Percentiles rank a stretch among this genome's conserved stretches.
These are phyloP conservation scores for Ascochyta rabiei DNA, from an alignment of 2,329 filamentous ascomycete genomes.

Conservation along the genomic window DNA sequence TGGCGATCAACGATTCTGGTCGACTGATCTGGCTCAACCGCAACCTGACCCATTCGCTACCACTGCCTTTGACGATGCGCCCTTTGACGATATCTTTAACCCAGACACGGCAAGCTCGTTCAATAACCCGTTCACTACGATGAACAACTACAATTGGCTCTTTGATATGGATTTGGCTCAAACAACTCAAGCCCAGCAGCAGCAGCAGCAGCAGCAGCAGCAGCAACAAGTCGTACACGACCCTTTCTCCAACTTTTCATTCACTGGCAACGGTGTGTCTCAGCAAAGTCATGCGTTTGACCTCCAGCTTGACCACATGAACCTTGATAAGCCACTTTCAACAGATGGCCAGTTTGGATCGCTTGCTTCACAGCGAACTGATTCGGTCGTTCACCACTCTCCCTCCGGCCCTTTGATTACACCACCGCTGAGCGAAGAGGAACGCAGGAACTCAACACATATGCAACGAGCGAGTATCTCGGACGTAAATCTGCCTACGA, in stretches of 20 bases:
- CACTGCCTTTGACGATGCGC: constrained; percentile 39
- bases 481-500: neutral
- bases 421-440: constrained; percentile 27
- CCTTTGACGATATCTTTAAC: constrained; percentile 63
- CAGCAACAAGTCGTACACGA: constrained; percentile 12
- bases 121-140: constrained; percentile 69
- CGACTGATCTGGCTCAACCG: constrained; percentile 36
- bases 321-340: constrained; percentile 27
- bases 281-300: constrained; percentile 32
- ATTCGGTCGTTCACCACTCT: constrained; percentile 29
- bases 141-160: constrained; percentile 67
- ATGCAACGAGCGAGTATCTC: neutral
- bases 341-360: constrained; percentile 31
- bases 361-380: constrained; percentile 27
- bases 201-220: constrained; percentile 25
- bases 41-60: constrained; percentile 32
- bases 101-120: constrained; percentile 68
- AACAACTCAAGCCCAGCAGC: constrained; percentile 23
- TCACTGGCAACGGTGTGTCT: constrained; percentile 20
- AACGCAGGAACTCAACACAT: neutral
- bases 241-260: constrained; percentile 28
- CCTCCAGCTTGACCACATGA: constrained; percentile 34
- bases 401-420: constrained; percentile 24
- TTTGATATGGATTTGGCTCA: constrained; percentile 56
- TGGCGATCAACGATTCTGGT: constrained; percentile 42